Conservation (phyloP, 75 land plant species). For the Selaginella tamariscina region DNA sequence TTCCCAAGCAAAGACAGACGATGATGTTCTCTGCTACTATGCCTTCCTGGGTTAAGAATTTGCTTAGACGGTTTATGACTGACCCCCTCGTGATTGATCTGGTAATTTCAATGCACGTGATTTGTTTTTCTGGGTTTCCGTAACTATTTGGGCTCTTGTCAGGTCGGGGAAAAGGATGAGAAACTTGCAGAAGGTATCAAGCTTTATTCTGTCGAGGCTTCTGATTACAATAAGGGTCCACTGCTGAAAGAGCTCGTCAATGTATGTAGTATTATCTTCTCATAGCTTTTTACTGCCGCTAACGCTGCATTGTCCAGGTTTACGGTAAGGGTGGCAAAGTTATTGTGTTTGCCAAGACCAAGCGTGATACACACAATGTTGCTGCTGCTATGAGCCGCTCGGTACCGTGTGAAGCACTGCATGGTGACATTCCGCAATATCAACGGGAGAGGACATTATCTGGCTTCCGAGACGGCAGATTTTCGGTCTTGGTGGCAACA, state of each 20-base stretch:
- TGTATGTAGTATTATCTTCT: not conserved
- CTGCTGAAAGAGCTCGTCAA: constrained; percentile 9
- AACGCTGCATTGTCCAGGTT: constrained; percentile 6
- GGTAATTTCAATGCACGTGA: constrained; percentile 50
- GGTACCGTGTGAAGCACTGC: constrained; percentile 48
- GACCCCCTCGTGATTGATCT: constrained; percentile 84
- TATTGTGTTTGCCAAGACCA: constrained; percentile 16
- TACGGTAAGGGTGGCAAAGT: constrained; percentile 17
- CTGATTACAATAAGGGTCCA: not conserved
- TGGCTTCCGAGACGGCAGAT: constrained; percentile 68
- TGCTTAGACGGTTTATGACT: constrained; percentile 66
- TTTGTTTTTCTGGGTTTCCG: not conserved
- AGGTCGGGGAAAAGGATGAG: constrained; percentile 20
- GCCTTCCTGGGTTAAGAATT: constrained; percentile 90
- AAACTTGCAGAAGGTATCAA: constrained; percentile 18
- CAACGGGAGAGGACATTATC: constrained; percentile 81
- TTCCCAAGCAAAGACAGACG: constrained; percentile 68
- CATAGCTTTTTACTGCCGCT: not conserved
- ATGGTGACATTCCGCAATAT: constrained; percentile 78
- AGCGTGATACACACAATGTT: constrained; percentile 14
- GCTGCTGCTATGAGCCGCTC: not conserved
- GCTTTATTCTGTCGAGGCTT: not conserved
- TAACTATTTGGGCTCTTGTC: not conserved
- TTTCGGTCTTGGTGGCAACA: constrained; percentile 71
- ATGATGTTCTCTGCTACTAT: constrained; percentile 99